Conservation (phyloP, 2,329 filamentous ascomycete genomes). For the Beauveria sp. region DNA sequence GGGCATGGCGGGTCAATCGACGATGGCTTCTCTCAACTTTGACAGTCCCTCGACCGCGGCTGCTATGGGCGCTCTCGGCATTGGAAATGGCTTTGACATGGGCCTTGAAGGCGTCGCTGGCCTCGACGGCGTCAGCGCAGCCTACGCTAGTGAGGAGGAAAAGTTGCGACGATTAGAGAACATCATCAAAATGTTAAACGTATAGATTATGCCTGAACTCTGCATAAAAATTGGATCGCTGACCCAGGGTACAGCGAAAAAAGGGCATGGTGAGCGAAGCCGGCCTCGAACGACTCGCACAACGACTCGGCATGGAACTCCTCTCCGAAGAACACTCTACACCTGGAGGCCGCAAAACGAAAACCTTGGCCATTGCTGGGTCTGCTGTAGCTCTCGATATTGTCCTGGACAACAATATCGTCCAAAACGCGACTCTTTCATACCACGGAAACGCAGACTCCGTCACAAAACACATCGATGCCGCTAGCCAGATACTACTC, state of each 20-base stretch:
- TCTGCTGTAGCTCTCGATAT: conserved; percentile 55
- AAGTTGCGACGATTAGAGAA: conserved; percentile 45
- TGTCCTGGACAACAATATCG: conserved; percentile 52
- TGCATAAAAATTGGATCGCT: background rate
- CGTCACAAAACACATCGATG: conserved; percentile 51
- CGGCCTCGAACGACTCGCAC: conserved; percentile 63
- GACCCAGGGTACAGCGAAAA: conserved; percentile 26
- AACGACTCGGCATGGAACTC: conserved; percentile 57
- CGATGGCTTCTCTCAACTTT: conserved; percentile 45
- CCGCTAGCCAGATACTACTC: conserved; percentile 58
- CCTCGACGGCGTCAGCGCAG: conserved; percentile 31
- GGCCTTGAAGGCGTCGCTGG: conserved; percentile 42
- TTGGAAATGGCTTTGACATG: conserved; percentile 44
- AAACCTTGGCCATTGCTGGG: conserved; percentile 54
- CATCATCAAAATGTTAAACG: conserved; percentile 43
- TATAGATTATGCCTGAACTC: conserved; percentile 21
- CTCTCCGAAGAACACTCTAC: conserved; percentile 49
- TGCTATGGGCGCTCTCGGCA: conserved; percentile 48
- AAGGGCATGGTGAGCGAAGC: conserved; percentile 66
- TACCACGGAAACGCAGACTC: conserved; percentile 54
- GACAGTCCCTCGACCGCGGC: conserved; percentile 58
- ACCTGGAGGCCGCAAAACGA: conserved; percentile 40
- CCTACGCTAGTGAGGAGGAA: conserved; percentile 44
- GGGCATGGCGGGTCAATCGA: conserved; percentile 39
- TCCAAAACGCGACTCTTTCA: conserved; percentile 53